phyloP scores from a whole-genome alignment of 163 green algal species.

The Trebouxia gelatinosa region DNA sequence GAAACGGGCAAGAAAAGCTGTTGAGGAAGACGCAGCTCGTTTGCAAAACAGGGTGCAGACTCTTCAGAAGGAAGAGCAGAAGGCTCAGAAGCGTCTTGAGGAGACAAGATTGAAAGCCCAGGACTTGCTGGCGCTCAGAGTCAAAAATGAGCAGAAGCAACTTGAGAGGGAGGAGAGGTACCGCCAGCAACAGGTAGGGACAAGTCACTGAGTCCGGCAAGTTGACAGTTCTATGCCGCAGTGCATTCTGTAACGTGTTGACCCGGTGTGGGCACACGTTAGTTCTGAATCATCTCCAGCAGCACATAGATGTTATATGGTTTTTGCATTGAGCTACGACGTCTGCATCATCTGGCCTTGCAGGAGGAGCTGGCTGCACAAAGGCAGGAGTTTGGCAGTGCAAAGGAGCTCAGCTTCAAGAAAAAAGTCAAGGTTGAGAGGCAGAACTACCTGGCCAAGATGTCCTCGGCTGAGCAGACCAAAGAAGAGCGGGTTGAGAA shows the following conservation, averaged over 20 bases:
- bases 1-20: conserved; percentile 53
- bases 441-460: conserved; percentile 49
- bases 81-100: conserved; percentile 59
- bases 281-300: too few species aligned
- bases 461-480: conserved; percentile 45
- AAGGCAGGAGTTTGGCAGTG: neutral
- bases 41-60: conserved; percentile 73
- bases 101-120: conserved; percentile 63
- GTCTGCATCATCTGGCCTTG: neutral
- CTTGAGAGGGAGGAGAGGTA: conserved; percentile 56
- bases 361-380: conserved; percentile 15
- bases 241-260: too few species aligned
- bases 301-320: too few species aligned
- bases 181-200: conserved; percentile 45
- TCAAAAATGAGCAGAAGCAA: conserved; percentile 56
- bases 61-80: conserved; percentile 70
- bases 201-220: too few species aligned
- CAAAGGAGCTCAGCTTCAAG: conserved; percentile 21
- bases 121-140: conserved; percentile 52
- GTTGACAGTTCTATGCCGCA: too few species aligned
- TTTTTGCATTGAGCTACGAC: too few species aligned
- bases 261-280: too few species aligned
- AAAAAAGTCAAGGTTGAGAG: conserved; percentile 38
- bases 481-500: conserved; percentile 58
- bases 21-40: conserved; percentile 65